phyloP scores from a whole-genome alignment of 495 filamentous ascomycete species.

The Talaromyces adpressus region DNA sequence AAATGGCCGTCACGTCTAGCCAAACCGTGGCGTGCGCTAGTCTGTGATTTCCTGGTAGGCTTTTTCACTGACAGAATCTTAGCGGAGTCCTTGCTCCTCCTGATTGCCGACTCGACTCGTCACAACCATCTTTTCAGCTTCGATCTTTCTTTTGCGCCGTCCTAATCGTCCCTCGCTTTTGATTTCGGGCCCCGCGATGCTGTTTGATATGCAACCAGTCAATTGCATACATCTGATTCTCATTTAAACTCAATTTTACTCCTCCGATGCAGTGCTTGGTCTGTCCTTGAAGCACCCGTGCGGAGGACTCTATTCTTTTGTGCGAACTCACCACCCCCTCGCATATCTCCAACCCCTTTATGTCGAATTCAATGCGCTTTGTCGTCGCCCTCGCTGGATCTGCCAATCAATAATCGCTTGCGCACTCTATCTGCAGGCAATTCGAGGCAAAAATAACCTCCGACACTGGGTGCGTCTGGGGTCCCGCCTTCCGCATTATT shows the following conservation, averaged over 20 bases:
- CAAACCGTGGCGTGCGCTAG: neutral
- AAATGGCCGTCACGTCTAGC: neutral
- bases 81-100: neutral
- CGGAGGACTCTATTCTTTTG: neutral
- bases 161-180: neutral
- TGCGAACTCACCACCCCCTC: slow-evolving; percentile 1
- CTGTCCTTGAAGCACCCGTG: neutral
- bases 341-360: neutral
- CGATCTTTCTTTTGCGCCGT: neutral
- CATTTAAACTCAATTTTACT: neutral
- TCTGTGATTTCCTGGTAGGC: neutral
- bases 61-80: neutral
- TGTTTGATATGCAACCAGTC: neutral
- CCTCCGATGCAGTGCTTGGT: neutral
- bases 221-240: neutral
- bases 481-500: slow-evolving; percentile 2
- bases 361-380: neutral
- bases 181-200: neutral
- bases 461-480: slow-evolving; percentile 1
- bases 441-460: slow-evolving; percentile 1
- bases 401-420: slow-evolving; percentile 7
- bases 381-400: neutral
- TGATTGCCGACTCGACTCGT: neutral
- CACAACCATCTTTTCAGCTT: neutral
- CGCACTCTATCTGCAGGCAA: neutral